Percentiles rank a stretch among this genome's conserved stretches.
Evolutionary conservation across 768 basidiomycete genomes (phyloP).

Genomic region (Russula foetens): DNA sequence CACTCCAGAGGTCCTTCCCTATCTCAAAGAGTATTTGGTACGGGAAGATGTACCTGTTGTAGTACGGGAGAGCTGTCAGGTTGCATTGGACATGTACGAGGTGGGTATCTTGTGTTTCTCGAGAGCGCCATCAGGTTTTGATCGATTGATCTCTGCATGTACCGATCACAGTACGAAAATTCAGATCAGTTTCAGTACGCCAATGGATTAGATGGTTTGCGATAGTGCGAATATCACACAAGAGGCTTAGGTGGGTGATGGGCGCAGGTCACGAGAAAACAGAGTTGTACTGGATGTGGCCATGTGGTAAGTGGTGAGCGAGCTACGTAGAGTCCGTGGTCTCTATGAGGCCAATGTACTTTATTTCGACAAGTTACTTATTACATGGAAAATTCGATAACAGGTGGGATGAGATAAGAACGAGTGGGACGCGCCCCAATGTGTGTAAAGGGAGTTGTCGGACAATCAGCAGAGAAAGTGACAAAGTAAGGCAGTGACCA

Average conservation of each 20-base stretch:
- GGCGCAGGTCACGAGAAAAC: background rate
- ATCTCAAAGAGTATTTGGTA: conserved; percentile 78
- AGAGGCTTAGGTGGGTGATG: background rate
- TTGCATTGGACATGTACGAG: conserved; percentile 98
- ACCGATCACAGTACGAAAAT: conserved; percentile 56
- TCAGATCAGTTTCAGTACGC: conserved; percentile 79
- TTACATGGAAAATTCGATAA: background rate
- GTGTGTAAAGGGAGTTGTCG: too few species aligned
- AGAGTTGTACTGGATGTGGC: background rate
- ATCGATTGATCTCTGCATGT: background rate
- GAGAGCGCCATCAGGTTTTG: background rate
- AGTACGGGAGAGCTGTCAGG: conserved; percentile 91
- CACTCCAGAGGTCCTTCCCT: conserved; percentile 81
- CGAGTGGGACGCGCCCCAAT: too few species aligned
- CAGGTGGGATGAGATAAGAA: too few species aligned
- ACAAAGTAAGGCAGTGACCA: background rate
- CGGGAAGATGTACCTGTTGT: conserved; percentile 77
- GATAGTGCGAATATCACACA: background rate
- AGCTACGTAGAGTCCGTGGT: background rate
- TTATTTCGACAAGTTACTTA: background rate
- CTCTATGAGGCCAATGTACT: background rate
- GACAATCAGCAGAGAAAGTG: too few species aligned
- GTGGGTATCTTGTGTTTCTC: conserved; percentile 32
- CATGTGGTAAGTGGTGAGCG: background rate
- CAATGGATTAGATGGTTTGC: conserved; percentile 33